Conservation (phyloP, 2,329 filamentous ascomycete species). For the Claviceps maximensis region DNA sequence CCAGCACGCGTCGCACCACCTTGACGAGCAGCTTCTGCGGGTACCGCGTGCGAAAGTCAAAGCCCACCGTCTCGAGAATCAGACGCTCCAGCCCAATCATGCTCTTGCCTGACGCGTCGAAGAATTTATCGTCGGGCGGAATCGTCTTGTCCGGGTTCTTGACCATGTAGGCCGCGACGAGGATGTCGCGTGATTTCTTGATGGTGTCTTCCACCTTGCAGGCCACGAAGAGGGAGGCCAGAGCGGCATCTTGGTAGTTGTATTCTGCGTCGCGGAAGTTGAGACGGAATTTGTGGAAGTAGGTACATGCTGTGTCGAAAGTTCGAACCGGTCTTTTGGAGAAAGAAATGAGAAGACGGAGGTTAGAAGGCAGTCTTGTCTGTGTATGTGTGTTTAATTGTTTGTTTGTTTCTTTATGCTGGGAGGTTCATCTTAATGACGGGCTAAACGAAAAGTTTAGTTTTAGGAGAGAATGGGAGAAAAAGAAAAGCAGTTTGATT, state of each 20-base stretch:
- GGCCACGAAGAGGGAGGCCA: conserved; percentile 78
- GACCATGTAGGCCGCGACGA: conserved; percentile 80
- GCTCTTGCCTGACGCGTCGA: conserved; percentile 65
- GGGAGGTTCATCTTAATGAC: neutral
- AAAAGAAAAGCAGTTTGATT: neutral
- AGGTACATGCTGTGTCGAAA: conserved; percentile 80
- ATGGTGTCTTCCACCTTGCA: conserved; percentile 98
- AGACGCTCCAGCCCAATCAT: conserved; percentile 84
- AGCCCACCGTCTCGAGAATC: conserved; percentile 83
- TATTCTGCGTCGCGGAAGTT: conserved; percentile 78
- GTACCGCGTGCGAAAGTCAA: conserved; percentile 84
- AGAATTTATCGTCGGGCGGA: conserved; percentile 75
- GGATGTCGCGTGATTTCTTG: conserved; percentile 88
- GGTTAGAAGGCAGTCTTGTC: neutral
- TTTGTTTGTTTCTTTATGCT: neutral
- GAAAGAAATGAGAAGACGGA: neutral
- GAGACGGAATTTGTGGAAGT: conserved; percentile 88
- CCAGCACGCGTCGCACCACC: conserved; percentile 48
- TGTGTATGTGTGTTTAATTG: neutral
- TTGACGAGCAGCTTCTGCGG: conserved; percentile 80
- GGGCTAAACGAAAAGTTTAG: neutral
- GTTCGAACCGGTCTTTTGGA: conserved; percentile 64
- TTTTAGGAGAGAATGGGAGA: neutral
- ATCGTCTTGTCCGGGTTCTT: conserved; percentile 55
- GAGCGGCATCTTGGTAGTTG: conserved; percentile 72